Base-by-base conservation (phyloP, 202 grass and related monocot species). In the Sporobolus alterniflorus region DNA sequence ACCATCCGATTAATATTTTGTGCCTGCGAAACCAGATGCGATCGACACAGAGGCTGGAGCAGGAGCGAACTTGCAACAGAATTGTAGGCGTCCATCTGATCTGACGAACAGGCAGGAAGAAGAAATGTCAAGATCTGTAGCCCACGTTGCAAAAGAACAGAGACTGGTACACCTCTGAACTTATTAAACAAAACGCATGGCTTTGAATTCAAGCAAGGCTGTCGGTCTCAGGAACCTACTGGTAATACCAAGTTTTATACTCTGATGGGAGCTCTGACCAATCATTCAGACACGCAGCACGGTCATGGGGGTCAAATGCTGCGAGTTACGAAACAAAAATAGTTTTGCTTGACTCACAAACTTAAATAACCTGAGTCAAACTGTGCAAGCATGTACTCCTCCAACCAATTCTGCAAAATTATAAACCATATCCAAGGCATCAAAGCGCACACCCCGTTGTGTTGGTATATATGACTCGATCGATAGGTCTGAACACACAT, bases 201-300 rank as follows among this genome's bases (percentile, higher is more conserved):
- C 83, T 82, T 90, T 66, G 83, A 86, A 82, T 86, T 77, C 67
- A 86, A 90, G 88, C 66, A 61, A 44, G 61, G 39, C 33, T 62
- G 75, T 46, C 22, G 52, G 75, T 46, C 22, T 46, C 30, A 75
- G 44, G 62, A 84, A 33, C 13, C 66, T 29, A 14, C 16, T 56
- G 39, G 47, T 17, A 6, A 9, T n/a, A 18, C 64, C 41, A n/a
- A 69, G 49, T 80, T 78, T 50, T 7, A 21, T 32, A 61, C 48
- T 80, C 36, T 33, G 49, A 52, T 71, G 20, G 31, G 26, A 25
- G 8, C 47, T 67, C 48, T 86, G 72, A 41, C 72, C 78, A 82
- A 77, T 67, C 82, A 82, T 89, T 15, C 22, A 64, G 4, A 0
- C 44, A 83, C 73, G 57, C 47, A 86, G 47, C 69, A 74, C 20